These are phyloP conservation scores for Polytolypa hystricis DNA, from an alignment of 2,329 filamentous ascomycete species.

Conservation along the genomic window DNA sequence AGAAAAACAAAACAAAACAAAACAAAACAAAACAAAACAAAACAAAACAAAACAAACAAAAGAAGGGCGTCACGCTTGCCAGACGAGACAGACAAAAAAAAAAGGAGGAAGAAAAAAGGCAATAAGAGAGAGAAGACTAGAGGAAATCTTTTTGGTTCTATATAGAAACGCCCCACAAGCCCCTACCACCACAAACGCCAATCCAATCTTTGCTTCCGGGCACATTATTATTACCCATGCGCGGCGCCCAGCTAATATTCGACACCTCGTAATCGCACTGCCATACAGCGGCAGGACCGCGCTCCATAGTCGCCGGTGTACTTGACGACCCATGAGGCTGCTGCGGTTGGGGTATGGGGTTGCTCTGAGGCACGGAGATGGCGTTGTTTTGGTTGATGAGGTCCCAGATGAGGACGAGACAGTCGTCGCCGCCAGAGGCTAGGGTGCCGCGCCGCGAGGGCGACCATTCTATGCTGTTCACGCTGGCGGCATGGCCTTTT, in stretches of 20 bases:
- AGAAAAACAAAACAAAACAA: constrained; percentile 1
- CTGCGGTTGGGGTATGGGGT: constrained; percentile 19
- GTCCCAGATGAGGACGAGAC: constrained; percentile 87
- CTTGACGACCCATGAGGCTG: constrained; percentile 6
- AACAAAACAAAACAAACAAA: neutral
- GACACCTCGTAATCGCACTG: constrained; percentile 37
- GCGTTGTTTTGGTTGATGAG: constrained; percentile 57
- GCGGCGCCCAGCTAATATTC: constrained; percentile 38
- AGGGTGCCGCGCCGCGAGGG: constrained; percentile 75
- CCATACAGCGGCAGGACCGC: constrained; percentile 36
- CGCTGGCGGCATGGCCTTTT: constrained; percentile 69
- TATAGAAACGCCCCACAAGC: constrained; percentile 34
- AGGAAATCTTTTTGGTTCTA: constrained; percentile 11
- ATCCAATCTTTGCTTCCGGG: constrained; percentile 30
- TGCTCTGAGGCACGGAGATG: constrained; percentile 36
- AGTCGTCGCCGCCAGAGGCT: constrained; percentile 86
- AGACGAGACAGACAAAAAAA: neutral
- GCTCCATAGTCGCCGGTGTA: constrained; percentile 26
- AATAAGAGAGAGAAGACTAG: neutral
- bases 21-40: constrained; percentile 1
- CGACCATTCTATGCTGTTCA: constrained; percentile 96
- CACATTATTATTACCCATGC: constrained; percentile 24
- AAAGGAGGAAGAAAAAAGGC: neutral
- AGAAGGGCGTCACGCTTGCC: neutral
- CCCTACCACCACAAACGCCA: constrained; percentile 35